Conservation (phyloP, 2,329 filamentous ascomycete genomes). For the Colletotrichum graminicola region DNA sequence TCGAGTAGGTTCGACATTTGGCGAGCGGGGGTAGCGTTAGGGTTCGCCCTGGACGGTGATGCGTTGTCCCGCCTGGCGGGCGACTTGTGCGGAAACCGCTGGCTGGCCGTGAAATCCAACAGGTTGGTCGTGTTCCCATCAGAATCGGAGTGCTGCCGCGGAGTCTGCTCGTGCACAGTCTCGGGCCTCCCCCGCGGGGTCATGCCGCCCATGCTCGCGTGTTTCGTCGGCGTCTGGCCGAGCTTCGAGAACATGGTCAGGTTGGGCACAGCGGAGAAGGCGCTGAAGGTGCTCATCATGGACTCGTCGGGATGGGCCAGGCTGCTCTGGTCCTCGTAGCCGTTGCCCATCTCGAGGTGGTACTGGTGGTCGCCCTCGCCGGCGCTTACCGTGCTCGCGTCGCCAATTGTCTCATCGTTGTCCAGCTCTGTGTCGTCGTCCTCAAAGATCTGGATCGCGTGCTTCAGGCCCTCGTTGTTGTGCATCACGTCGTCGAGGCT, state of each 20-base stretch:
- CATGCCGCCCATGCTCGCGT: constrained; percentile 55
- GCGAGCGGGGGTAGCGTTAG: constrained; percentile 62
- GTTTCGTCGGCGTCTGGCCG: constrained; percentile 73
- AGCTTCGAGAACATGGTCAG: constrained; percentile 86
- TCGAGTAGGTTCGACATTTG: constrained; percentile 80
- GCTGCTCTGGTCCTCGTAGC: constrained; percentile 51
- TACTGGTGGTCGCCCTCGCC: constrained; percentile 38
- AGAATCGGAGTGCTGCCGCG: constrained; percentile 57
- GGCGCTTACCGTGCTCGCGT: constrained; percentile 43
- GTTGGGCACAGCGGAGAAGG: constrained; percentile 89
- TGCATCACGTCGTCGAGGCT: constrained; percentile 66
- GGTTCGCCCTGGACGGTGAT: constrained; percentile 39
- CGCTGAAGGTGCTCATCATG: constrained; percentile 85
- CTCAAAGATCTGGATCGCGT: constrained; percentile 73
- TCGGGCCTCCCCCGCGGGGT: constrained; percentile 55
- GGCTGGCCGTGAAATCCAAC: constrained; percentile 88
- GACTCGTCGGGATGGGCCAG: constrained; percentile 75
- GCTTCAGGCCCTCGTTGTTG: constrained; percentile 68
- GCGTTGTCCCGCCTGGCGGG: constrained; percentile 55
- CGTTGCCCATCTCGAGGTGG: constrained; percentile 45
- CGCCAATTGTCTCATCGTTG: constrained; percentile 33
- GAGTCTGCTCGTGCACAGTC: constrained; percentile 52
- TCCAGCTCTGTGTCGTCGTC: constrained; percentile 55
- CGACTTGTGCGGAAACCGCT: constrained; percentile 62
- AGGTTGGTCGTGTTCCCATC: constrained; percentile 78